Base-by-base conservation (phyloP, 2,329 filamentous ascomycete species). In the Alternaria infectoria region DNA sequence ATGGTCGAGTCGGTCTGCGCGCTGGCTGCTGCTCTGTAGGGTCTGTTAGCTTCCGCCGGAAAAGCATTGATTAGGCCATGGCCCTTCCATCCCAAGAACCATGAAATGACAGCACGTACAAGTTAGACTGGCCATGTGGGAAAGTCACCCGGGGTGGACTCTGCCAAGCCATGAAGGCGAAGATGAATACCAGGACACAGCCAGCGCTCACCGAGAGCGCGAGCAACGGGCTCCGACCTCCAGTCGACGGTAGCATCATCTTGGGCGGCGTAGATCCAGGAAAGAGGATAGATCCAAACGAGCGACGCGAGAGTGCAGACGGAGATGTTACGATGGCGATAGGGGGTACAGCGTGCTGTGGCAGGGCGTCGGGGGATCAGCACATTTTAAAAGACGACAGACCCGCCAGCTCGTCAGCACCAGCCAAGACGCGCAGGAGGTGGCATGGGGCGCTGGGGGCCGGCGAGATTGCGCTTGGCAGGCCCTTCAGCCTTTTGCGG, bases 111-210 rank as follows among this genome's bases (percentile, higher is more conserved):
- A 40, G 7, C 50, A 70, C 74, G 36, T 74, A 79, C 77, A 74
- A 66, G 25, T 74, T 71, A 13, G 72, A 66, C 30, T 67, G 59
- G 8, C 54, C 64, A 50, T 69, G 69, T 3, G 66, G 62, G 23
- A 77, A 74, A 3, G 71, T 61, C 19, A 77, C 67, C 17, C 67
- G 61, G 40, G 72, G 63, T 13, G 75, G 76, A 25, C 69, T 70
- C 56, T 75, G 75, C 75, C 74, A 79, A 25, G 76, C 74, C 64
- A 79, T 69, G 43, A 79, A 72, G 26, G 74, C 77, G 28, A 79
- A 74, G 58, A 77, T 68, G 62, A 79, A 76, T 50, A 78, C 59
- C 21, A 79, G 63, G 17, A 77, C 68, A 26, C 67, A 69, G 25
- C 71, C 74, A n/a, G 75, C 74, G 61, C 71, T 72, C 57, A 72